These are phyloP conservation scores for Candida railenensis DNA, from an alignment of 805 yeast species.

Conservation along the genomic window DNA sequence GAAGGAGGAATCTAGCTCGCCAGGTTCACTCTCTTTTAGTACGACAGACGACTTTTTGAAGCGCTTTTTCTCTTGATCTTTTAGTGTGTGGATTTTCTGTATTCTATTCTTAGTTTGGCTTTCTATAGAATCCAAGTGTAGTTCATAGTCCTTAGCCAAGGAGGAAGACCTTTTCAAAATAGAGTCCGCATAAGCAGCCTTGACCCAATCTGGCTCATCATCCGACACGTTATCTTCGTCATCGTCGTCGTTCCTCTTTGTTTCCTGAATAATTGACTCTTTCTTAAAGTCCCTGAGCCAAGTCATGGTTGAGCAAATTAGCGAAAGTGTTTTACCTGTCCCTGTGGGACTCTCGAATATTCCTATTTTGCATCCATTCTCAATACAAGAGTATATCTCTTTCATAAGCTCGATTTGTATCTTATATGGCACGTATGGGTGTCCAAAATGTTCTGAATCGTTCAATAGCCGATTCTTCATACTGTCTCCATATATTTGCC, in stretches of 20 bases:
- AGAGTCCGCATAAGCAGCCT: constrained; percentile 31
- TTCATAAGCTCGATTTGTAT: constrained; percentile 79
- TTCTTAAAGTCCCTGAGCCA: constrained; percentile 66
- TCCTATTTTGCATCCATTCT: constrained; percentile 60
- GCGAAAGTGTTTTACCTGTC: constrained; percentile 85
- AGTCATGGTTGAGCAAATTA: constrained; percentile 80
- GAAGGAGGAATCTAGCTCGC: constrained; percentile 14
- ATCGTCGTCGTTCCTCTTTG: constrained; percentile 8
- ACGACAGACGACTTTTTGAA: constrained; percentile 6
- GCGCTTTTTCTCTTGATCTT: constrained; percentile 8
- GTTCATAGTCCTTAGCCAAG: constrained; percentile 39
- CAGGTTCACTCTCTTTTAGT: neutral
- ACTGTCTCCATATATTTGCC: no score
- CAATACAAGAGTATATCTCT: constrained; percentile 64
- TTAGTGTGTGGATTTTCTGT: constrained; percentile 13
- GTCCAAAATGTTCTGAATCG: constrained; percentile 30
- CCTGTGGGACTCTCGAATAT: constrained; percentile 94
- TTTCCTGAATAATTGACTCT: constrained; percentile 2
- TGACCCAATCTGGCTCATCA: constrained; percentile 74
- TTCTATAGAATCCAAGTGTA: constrained; percentile 35
- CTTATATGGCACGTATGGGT: constrained; percentile 79
- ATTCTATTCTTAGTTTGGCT: constrained; percentile 17
- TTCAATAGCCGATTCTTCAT: neutral
- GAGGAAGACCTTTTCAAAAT: constrained; percentile 22
- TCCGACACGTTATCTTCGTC: constrained; percentile 30